Evolutionary conservation across 495 filamentous ascomycete genomes (phyloP), one percentile per base, ranked within the genome.

Genomic region (Penicillium pancosmium): DNA sequence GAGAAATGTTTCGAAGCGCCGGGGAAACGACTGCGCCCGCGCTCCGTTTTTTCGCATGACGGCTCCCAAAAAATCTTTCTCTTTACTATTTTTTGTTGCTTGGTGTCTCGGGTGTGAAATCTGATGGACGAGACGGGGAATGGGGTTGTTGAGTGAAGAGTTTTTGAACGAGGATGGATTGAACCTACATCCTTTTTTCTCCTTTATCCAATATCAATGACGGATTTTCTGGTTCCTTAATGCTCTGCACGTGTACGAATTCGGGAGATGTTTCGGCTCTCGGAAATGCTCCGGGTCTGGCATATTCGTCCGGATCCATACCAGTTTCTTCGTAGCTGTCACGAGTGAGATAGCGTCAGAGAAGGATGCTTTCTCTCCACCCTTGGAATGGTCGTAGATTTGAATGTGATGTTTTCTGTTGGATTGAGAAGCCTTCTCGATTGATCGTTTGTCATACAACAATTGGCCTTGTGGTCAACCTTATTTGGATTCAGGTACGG

Each of bases 191-290:
- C 65, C 65, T 68, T 59, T 67, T 67, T 68, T 44, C 36, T 58
- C 44, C 57, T 66, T 52, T 68, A 68, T 57, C 65, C 65, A 69
- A 72, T 73, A 70, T 69, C 68, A 73, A 69, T 72, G 69, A 73
- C 67, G 72, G 67, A 73, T 52, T 72, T 67, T 60, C 57, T 70
- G 67, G 64, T 51, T 51, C 49, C 49, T 21, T 13, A 34, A 15
- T 41, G 60, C 59, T 35, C 35, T 8, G 15, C 41, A 38, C n/a
- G 41, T 13, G 41, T 44, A 44, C 15, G 11, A 31, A 8, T 31
- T 31, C 27, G 27, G 27, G 27, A 9, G 27, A 9, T 6, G 0
- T 31, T 9, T 31, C 27, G 8, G 6, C 27, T 27, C 0, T 31
- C 27, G 27, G 27, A 31, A 31, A 31, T 31, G 8, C 27, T 31